Evolutionary conservation across 768 basidiomycete genomes (phyloP).

Genomic region (Termitomyces sp.): DNA sequence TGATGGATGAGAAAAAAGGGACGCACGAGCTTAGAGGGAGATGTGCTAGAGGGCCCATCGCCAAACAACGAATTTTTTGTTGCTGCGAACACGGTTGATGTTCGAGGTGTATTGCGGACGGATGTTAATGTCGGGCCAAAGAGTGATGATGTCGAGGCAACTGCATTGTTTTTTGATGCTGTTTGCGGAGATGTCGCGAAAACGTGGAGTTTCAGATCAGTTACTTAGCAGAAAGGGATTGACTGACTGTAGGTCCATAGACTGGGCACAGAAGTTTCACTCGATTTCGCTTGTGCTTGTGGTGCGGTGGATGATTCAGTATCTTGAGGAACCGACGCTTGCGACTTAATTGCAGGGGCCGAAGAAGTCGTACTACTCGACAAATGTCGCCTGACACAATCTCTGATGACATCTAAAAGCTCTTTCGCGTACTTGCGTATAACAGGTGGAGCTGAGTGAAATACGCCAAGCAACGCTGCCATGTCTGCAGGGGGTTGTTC

Average conservation of each 20-base stretch:
- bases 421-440: constrained; percentile 63
- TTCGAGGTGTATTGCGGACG: constrained; percentile 10
- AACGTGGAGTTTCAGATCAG: constrained; percentile 12
- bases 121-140: constrained; percentile 26
- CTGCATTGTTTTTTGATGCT: constrained; percentile 5
- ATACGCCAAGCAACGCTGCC: constrained; percentile 56
- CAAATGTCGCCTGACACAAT: constrained; percentile 39
- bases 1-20: background rate
- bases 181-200: background rate
- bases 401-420: constrained; percentile 59
- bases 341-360: background rate
- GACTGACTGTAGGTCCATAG: constrained; percentile 32
- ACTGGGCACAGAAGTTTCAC: constrained; percentile 8
- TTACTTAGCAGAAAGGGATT: background rate
- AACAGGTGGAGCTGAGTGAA: constrained; percentile 61
- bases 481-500: constrained; percentile 69
- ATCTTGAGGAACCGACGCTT: background rate
- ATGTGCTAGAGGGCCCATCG: constrained; percentile 18
- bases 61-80: constrained; percentile 50
- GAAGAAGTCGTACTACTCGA: constrained; percentile 8
- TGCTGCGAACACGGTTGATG: constrained; percentile 26
- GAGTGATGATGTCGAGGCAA: constrained; percentile 26
- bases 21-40: constrained; percentile 12
- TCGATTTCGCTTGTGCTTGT: constrained; percentile 9
- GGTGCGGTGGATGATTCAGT: constrained; percentile 13